phyloP scores from a whole-genome alignment of 306 rosid species.

The Gastrolobium villosum region DNA sequence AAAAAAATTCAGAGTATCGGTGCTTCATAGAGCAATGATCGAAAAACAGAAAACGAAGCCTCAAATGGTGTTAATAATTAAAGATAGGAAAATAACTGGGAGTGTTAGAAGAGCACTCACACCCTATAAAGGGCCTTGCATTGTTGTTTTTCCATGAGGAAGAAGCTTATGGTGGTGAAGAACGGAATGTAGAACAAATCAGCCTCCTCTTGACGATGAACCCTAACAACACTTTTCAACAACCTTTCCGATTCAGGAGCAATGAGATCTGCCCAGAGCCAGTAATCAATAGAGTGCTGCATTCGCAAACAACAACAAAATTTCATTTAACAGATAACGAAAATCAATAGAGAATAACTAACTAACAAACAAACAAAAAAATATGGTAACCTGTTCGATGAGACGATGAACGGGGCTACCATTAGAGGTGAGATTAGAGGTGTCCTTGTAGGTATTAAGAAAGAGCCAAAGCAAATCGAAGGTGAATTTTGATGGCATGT shows the following conservation, averaged over 20 bases:
- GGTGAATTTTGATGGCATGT: constrained; percentile 89
- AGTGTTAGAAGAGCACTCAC: constrained; percentile 81
- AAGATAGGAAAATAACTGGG: constrained; percentile 13
- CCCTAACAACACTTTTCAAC: constrained; percentile 78
- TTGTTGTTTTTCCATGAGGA: constrained; percentile 90
- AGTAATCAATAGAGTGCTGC: constrained; percentile 94
- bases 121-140: constrained; percentile 99
- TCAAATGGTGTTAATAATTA: neutral
- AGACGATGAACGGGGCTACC: constrained; percentile 98
- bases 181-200: constrained; percentile 93
- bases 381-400: constrained; percentile 73
- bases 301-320: constrained; percentile 21
- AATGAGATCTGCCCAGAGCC: constrained; percentile 95
- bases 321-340: neutral
- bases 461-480: constrained; percentile 83
- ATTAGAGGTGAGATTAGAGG: constrained; percentile 91
- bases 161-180: constrained; percentile 96
- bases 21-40: neutral
- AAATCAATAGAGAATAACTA: neutral
- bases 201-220: constrained; percentile 81
- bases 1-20: too few species aligned
- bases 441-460: constrained; percentile 63
- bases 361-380: neutral
- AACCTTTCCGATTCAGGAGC: constrained; percentile 82
- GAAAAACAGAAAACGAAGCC: neutral